phyloP scores from a whole-genome alignment of 1,284 basidiomycete species.

The Moesziomyces antarcticus region DNA sequence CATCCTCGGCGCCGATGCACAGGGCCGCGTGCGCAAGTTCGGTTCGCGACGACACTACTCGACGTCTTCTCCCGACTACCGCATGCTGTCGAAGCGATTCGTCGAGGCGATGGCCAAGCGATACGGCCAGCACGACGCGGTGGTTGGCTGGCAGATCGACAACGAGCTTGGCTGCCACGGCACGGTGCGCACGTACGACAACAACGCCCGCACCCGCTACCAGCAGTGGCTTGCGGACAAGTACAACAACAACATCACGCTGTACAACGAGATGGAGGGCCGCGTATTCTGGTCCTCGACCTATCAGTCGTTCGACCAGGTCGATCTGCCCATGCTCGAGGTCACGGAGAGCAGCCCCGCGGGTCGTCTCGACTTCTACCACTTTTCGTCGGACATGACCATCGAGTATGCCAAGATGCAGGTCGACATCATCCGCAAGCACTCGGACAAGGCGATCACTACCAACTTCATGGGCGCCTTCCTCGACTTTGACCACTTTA shows the following conservation, averaged over 20 bases:
- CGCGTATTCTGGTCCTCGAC: conserved; percentile 48
- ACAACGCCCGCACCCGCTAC: conserved; percentile 34
- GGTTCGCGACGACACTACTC: conserved; percentile 48
- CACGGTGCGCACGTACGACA: conserved; percentile 42
- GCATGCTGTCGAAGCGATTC: conserved; percentile 44
- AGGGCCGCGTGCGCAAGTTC: conserved; percentile 30
- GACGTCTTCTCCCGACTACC: conserved; percentile 41
- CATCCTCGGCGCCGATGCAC: conserved; percentile 41
- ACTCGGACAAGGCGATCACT: conserved; percentile 47
- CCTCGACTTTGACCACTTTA: conserved; percentile 50
- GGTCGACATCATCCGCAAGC: conserved; percentile 35
- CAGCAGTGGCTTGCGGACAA: conserved; percentile 46
- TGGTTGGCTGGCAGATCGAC: conserved; percentile 49
- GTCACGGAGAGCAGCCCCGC: conserved; percentile 51
- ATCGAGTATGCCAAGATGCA: conserved; percentile 46
- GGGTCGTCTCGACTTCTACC: conserved; percentile 47
- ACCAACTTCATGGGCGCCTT: conserved; percentile 53
- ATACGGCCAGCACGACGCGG: conserved; percentile 33
- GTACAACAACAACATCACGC: conserved; percentile 46
- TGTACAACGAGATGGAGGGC: conserved; percentile 47
- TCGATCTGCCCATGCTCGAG: conserved; percentile 41
- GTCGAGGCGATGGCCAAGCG: conserved; percentile 40
- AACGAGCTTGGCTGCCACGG: conserved; percentile 49
- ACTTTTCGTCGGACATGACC: conserved; percentile 46
- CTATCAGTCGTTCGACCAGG: conserved; percentile 45